Base-by-base conservation (phyloP, 345 rosid species). In the Viola odorata region DNA sequence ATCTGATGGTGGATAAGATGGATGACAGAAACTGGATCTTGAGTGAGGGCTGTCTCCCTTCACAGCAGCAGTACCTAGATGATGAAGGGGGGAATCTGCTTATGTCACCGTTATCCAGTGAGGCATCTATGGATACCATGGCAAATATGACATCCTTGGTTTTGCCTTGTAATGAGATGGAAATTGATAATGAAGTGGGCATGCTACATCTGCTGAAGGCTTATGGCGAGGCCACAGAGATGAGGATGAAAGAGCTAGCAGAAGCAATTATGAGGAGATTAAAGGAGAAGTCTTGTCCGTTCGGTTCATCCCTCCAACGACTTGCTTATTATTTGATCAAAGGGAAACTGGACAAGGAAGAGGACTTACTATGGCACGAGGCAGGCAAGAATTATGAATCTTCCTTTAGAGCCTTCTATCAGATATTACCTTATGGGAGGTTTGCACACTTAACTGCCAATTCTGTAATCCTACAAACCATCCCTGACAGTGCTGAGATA, bases 391-490 rank as follows among this genome's bases (percentile, higher is more conserved):
- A 80, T 37, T 69, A 51, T 23, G 71, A 52, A 50, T 65, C 65
- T 0, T 72, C 81, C 1, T 75, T 77, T 58, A 63, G 52, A 49
- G 82, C 77, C 57, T 80, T 71, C 58, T 73, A 82, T 40, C 71
- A 73, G 60, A 69, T 71, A 44, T 59, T 75, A 51, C 82, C 78
- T 4, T 76, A 60, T 32, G 71, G 82, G 7, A 76, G 68, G 61
- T 73, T 78, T 59, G 78, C 81, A 69, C 81, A 80, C 70, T 74
- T 80, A 37, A 47, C 78, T 13, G 76, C 84, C 48, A 75, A 80
- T 60, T 77, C 81, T 7, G 70, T 58, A n/a, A 75, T 78, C 12
- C 61, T 78, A 32, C 76, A 77, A 16, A 59, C 79, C 14, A 54
- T 69, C 12, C 81, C 81, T 13, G 55, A 60, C n/a, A 55, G 66